These are phyloP conservation scores for Astragalus glycyphyllos DNA, from an alignment of 306 rosid genomes.

Conservation along the genomic window DNA sequence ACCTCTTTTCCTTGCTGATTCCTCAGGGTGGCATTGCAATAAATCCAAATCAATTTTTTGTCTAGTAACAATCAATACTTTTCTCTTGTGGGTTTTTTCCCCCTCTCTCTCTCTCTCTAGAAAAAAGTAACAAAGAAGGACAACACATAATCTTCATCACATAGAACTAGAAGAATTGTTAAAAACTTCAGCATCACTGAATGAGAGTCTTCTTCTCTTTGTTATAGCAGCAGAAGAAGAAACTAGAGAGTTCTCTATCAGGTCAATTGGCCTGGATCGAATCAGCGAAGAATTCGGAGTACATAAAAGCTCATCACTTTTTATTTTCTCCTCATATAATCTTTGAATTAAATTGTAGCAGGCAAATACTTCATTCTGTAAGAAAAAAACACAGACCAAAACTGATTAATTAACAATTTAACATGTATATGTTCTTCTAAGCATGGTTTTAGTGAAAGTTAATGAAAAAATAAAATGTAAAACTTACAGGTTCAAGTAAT, in stretches of 20 bases:
- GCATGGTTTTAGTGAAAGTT: background rate
- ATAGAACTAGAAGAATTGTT: conserved; percentile 36
- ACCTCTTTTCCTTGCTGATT: conserved; percentile 37
- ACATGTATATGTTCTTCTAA: background rate
- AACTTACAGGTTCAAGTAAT: conserved; percentile 66
- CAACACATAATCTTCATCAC: conserved; percentile 47
- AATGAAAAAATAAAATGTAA: background rate
- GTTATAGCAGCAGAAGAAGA: conserved; percentile 46
- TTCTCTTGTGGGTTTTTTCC: conserved; percentile 28
- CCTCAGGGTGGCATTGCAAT: conserved; percentile 41
- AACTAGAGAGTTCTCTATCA: conserved; percentile 50
- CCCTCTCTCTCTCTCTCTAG: conserved; percentile 29
- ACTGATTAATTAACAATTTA: conserved; percentile 20
- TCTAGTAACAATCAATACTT: conserved; percentile 43
- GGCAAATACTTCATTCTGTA: conserved; percentile 64
- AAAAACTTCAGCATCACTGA: conserved; percentile 42
- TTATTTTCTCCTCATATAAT: conserved; percentile 46
- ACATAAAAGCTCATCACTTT: conserved; percentile 42
- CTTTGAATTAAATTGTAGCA: conserved; percentile 63
- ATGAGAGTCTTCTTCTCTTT: conserved; percentile 67
- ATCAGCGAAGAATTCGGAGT: conserved; percentile 45
- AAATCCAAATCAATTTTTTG: conserved; percentile 40
- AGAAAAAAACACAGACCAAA: background rate
- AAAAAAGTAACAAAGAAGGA: conserved; percentile 29
- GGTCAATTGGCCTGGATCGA: conserved; percentile 40